phyloP scores from a whole-genome alignment of 1,284 basidiomycete species.

The Fomitiporia mediterranea region DNA sequence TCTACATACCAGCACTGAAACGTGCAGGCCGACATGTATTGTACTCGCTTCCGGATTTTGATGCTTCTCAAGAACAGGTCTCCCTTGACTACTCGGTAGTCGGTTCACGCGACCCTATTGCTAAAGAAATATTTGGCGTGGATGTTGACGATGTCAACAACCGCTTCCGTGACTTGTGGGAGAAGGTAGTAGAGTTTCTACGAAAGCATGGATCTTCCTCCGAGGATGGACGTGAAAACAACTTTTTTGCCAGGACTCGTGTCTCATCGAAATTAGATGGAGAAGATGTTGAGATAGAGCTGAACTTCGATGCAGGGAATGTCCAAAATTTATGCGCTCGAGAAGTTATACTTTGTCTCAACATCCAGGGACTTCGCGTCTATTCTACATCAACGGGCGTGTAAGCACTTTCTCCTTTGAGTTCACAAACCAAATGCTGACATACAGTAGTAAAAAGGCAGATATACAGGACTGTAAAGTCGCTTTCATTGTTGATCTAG shows the following conservation, averaged over 20 bases:
- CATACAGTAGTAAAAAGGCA: background rate
- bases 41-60: slow-evolving; percentile 23
- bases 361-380: slow-evolving; percentile 28
- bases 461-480: slow-evolving; percentile 28
- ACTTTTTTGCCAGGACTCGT: slow-evolving; percentile 28
- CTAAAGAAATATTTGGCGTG: slow-evolving; percentile 27
- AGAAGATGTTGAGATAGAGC: slow-evolving; percentile 25
- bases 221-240: slow-evolving; percentile 21
- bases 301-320: slow-evolving; percentile 29
- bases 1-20: slow-evolving; percentile 19
- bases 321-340: slow-evolving; percentile 29
- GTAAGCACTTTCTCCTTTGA: slow-evolving; percentile 20
- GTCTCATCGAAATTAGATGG: slow-evolving; percentile 22
- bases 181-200: slow-evolving; percentile 29
- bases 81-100: slow-evolving; percentile 21
- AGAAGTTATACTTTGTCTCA: slow-evolving; percentile 32
- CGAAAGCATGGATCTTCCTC: slow-evolving; percentile 13
- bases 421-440: background rate
- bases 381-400: slow-evolving; percentile 25
- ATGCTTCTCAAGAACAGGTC: slow-evolving; percentile 18
- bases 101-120: slow-evolving; percentile 14
- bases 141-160: slow-evolving; percentile 30
- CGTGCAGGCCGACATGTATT: slow-evolving; percentile 20
- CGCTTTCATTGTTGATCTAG: slow-evolving; percentile 29
- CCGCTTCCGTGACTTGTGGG: slow-evolving; percentile 30